Percentiles rank a stretch among this genome's conserved stretches.
These are phyloP conservation scores for Xylariaceae sp. DNA, from an alignment of 2,329 filamentous ascomycete genomes.

Conservation along the genomic window DNA sequence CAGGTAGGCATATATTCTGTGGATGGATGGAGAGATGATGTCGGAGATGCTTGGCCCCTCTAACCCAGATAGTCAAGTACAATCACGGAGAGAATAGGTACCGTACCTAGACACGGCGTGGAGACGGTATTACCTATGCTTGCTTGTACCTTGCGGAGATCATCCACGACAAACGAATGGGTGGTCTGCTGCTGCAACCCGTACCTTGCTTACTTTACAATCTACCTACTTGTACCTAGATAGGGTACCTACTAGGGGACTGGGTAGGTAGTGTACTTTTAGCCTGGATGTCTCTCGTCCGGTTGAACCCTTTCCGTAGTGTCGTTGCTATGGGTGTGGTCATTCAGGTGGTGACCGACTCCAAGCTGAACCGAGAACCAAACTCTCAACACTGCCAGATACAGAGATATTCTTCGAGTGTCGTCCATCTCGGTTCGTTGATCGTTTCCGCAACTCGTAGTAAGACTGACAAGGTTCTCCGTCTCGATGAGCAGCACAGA, in stretches of 20 bases:
- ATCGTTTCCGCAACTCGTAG: too few species aligned
- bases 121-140: neutral
- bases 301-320: neutral
- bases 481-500: too few species aligned
- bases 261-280: neutral
- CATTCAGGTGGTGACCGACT: too few species aligned
- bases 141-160: conserved; percentile 17
- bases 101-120: neutral
- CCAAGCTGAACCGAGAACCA: too few species aligned
- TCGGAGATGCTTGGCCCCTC: neutral
- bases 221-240: neutral
- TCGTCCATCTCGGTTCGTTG: too few species aligned
- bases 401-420: too few species aligned
- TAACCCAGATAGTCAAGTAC: neutral
- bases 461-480: too few species aligned
- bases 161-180: conserved; percentile 14
- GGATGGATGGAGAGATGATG: neutral
- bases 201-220: conserved; percentile 19
- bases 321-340: too few species aligned
- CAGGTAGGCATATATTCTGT: neutral
- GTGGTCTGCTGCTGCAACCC: conserved; percentile 15
- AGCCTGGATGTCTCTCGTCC: neutral
- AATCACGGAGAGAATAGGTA: neutral
- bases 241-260: neutral
- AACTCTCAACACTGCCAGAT: too few species aligned